phyloP scores from a whole-genome alignment of 2,329 filamentous ascomycete species.

The Fusarium devonianum region DNA sequence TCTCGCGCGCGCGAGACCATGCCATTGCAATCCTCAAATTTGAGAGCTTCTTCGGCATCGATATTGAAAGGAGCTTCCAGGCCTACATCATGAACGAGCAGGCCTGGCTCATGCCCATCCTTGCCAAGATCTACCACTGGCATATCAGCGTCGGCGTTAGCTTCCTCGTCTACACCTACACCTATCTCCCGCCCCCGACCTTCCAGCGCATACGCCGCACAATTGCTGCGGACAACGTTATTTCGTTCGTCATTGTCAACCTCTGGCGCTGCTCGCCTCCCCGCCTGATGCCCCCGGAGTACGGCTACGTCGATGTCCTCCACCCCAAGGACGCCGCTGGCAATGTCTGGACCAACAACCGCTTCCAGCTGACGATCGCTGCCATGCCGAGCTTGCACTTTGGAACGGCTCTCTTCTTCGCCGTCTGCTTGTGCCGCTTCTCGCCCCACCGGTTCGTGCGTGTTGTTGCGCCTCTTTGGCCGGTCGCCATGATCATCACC shows the following conservation, averaged over 20 bases:
- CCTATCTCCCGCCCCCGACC: conserved; percentile 49
- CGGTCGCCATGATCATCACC: conserved; percentile 51
- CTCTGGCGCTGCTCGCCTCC: conserved; percentile 58
- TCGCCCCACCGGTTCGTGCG: conserved; percentile 50
- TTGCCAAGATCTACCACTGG: conserved; percentile 55
- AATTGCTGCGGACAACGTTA: conserved; percentile 55
- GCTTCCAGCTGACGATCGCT: conserved; percentile 56
- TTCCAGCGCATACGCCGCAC: conserved; percentile 55
- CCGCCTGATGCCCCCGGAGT: conserved; percentile 54
- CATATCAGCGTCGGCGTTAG: conserved; percentile 55
- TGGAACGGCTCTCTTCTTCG: conserved; percentile 50
- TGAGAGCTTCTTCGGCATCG: conserved; percentile 48
- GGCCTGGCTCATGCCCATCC: conserved; percentile 48
- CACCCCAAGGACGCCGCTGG: conserved; percentile 43
- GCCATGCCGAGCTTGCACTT: conserved; percentile 60
- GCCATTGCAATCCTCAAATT: conserved; percentile 51
- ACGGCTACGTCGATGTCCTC: conserved; percentile 57
- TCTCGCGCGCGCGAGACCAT: conserved; percentile 49
- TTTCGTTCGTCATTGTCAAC: conserved; percentile 57
- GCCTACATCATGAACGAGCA: conserved; percentile 47
- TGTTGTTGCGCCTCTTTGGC: conserved; percentile 52
- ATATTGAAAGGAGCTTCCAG: conserved; percentile 52
- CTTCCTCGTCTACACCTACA: conserved; percentile 58
- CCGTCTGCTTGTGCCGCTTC: conserved; percentile 46
- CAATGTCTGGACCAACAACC: conserved; percentile 53